Evolutionary conservation across 2,329 filamentous ascomycete genomes (phyloP).

Genomic region (Chrysoporthe austroafricana): DNA sequence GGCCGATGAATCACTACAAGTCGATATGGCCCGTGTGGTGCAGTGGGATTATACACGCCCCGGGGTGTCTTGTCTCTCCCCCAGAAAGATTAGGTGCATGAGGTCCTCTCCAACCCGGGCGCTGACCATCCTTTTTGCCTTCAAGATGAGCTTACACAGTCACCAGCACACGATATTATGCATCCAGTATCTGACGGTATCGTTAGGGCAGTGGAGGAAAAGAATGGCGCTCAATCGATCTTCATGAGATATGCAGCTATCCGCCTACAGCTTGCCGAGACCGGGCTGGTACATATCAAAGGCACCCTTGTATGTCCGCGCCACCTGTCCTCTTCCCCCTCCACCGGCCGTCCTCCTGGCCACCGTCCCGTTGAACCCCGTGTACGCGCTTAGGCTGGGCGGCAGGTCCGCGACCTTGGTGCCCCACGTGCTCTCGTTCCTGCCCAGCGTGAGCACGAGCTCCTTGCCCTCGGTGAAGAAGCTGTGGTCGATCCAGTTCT

Average conservation of each 20-base stretch:
- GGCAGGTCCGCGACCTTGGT: slow-evolving; percentile 62
- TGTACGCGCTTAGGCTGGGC: slow-evolving; percentile 55
- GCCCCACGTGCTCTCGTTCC: slow-evolving; percentile 67
- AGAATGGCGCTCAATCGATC: too few species aligned
- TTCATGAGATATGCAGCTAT: too few species aligned
- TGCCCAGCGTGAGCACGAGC: slow-evolving; percentile 65
- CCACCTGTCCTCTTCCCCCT: not conserved
- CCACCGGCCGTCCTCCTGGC: slow-evolving; percentile 8
- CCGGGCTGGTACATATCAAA: slow-evolving; percentile 8
- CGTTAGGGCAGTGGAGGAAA: too few species aligned
- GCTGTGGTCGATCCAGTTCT: slow-evolving; percentile 69
- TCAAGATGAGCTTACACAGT: not conserved
- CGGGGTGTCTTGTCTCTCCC: slow-evolving; percentile 5
- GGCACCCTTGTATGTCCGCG: slow-evolving; percentile 10
- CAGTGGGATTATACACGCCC: slow-evolving; percentile 17
- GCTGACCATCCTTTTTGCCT: slow-evolving; percentile 1
- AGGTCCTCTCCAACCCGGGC: slow-evolving; percentile 15
- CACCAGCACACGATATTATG: not conserved
- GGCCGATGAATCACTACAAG: not conserved
- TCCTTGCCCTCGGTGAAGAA: slow-evolving; percentile 69
- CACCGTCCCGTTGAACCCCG: slow-evolving; percentile 35
- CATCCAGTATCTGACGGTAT: too few species aligned
- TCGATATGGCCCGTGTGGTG: slow-evolving; percentile 4
- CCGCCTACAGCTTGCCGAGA: not conserved
- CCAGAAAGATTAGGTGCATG: not conserved